Conservation (phyloP, 176 grass and related monocot genomes). For the Musa schizocarpa region DNA sequence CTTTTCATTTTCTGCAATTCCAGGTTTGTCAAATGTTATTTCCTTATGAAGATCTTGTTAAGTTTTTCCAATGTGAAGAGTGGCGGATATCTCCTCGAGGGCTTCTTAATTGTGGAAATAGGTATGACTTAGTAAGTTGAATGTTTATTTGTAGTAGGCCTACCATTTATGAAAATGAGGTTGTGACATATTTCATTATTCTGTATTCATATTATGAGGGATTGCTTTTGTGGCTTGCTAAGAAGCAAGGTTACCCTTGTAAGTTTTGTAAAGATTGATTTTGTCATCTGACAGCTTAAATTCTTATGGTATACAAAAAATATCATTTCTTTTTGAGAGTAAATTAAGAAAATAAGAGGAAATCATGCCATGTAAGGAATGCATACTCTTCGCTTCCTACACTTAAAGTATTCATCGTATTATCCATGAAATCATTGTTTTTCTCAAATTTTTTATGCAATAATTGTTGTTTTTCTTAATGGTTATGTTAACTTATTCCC, state of each 20-base stretch:
- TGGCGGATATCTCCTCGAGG: conserved; percentile 73
- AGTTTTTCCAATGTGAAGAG: conserved; percentile 89
- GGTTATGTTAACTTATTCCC: too few species aligned
- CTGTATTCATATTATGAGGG: too few species aligned
- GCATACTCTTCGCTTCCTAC: too few species aligned
- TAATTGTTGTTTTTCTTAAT: too few species aligned
- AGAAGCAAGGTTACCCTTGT: neutral
- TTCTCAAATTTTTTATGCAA: too few species aligned
- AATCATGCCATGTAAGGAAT: too few species aligned
- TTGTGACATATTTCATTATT: too few species aligned
- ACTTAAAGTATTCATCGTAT: too few species aligned
- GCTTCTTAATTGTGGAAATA: conserved; percentile 98
- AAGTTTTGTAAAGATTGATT: neutral
- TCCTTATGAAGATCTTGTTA: conserved; percentile 81
- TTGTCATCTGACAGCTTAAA: neutral
- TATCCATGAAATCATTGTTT: too few species aligned
- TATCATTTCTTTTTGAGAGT: neutral
- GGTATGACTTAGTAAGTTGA: conserved; percentile 37
- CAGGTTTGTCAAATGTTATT: conserved; percentile 61
- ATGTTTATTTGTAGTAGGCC: neutral
- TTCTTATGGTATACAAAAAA: neutral
- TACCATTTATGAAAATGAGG: neutral
- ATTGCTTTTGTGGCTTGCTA: too few species aligned
- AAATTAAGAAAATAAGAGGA: neutral
- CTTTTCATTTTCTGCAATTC: conserved; percentile 9